A percentile compares a stretch with the other conserved stretches of the same genome.
Conservation (phyloP, 352 stramenopile genomes). For the Globisporangium viniferum region DNA sequence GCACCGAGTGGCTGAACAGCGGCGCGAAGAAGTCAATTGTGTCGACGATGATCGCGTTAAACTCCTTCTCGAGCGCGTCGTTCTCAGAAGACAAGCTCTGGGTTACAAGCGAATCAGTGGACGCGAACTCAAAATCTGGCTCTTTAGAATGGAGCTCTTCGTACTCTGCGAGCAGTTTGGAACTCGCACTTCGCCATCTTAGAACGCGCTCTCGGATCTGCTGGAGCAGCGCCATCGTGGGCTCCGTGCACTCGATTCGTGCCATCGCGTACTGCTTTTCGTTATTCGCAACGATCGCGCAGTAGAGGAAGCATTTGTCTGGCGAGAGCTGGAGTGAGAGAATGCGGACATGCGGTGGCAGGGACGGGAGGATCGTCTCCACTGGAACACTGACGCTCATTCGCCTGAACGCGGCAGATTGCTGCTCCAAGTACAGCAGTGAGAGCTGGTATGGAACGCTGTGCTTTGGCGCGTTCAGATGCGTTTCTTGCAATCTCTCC, state of each 20-base stretch:
- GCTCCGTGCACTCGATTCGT: slow-evolving; percentile 59
- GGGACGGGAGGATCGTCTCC: slow-evolving; percentile 34
- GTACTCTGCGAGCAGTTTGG: slow-evolving; percentile 35
- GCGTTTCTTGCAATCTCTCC: slow-evolving; percentile 24
- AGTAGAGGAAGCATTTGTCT: slow-evolving; percentile 66
- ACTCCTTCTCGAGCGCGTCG: slow-evolving; percentile 53
- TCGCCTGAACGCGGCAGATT: slow-evolving; percentile 62
- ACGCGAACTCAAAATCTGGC: slow-evolving; percentile 39
- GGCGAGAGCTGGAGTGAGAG: slow-evolving; percentile 68
- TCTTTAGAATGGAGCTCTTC: slow-evolving; percentile 37
- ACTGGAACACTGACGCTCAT: slow-evolving; percentile 41
- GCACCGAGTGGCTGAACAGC: slow-evolving; percentile 48
- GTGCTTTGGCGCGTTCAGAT: slow-evolving; percentile 41
- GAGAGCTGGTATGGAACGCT: slow-evolving; percentile 70
- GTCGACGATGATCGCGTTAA: slow-evolving; percentile 45
- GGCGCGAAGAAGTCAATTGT: slow-evolving; percentile 42
- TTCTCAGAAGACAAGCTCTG: slow-evolving; percentile 5
- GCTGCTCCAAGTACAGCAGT: slow-evolving; percentile 55
- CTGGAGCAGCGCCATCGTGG: slow-evolving; percentile 22
- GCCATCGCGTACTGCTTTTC: slow-evolving; percentile 45
- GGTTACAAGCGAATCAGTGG: slow-evolving; percentile 8
- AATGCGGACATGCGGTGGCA: slow-evolving; percentile 40
- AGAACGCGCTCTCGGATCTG: slow-evolving; percentile 30
- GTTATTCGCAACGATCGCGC: slow-evolving; percentile 28
- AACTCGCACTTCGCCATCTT: slow-evolving; percentile 33